phyloP scores from a whole-genome alignment of 139 green algal genomes.

The Spirogloea muscicola region DNA sequence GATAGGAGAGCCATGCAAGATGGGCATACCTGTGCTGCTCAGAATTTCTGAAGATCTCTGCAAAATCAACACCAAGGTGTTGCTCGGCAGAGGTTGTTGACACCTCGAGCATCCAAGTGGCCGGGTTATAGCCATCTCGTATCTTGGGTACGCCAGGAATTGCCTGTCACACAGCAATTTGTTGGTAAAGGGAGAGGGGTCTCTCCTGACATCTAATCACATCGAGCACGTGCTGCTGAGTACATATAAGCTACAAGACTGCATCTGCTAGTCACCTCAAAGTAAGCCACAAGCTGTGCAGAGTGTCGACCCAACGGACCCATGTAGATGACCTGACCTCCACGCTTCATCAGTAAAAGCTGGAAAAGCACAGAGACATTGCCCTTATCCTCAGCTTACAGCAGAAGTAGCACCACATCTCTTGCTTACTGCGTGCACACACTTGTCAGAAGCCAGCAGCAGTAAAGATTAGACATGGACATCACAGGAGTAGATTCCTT shows the following conservation, averaged over 20 bases:
- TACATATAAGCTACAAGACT: too few relatives aligned
- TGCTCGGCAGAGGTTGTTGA: neutral
- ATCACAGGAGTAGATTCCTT: constrained; percentile 66
- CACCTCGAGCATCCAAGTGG: constrained; percentile 56
- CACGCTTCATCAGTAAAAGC: constrained; percentile 28
- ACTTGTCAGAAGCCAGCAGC: too few relatives aligned
- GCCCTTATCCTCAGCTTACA: too few relatives aligned
- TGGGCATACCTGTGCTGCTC: constrained; percentile 17
- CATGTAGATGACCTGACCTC: constrained; percentile 31
- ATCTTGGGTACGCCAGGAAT: constrained; percentile 11
- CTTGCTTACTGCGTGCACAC: too few relatives aligned
- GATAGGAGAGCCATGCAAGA: too few relatives aligned
- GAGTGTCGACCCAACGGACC: constrained; percentile 13
- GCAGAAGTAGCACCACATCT: too few relatives aligned
- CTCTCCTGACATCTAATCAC: too few relatives aligned
- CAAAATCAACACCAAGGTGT: constrained; percentile 5
- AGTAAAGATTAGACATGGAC: too few relatives aligned
- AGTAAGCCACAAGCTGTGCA: constrained; percentile 15
- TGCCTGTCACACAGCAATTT: constrained; percentile 57
- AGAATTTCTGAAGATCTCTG: constrained; percentile 5
- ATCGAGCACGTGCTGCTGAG: too few relatives aligned
- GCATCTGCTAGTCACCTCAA: neutral
- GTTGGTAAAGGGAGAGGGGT: too few relatives aligned
- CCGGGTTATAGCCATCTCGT: constrained; percentile 46
- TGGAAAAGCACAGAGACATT: too few relatives aligned